A percentile compares a stretch with the other conserved stretches of the same genome.
Conservation (phyloP, 805 yeast genomes). For the Zygoascus tannicola region DNA sequence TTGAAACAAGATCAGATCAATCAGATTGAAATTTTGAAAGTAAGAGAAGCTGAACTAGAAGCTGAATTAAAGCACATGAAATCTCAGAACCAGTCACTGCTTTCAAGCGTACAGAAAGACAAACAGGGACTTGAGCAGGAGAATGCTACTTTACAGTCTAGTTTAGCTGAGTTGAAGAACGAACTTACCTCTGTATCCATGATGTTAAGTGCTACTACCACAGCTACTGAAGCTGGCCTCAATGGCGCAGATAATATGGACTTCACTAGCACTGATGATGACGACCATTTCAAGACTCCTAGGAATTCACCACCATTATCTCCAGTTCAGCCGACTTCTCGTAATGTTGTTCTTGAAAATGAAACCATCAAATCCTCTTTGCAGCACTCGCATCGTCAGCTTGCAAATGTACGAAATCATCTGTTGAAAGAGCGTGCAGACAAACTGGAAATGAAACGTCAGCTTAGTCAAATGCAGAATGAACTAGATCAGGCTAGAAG, state of each 20-base stretch:
- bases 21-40: slow-evolving; percentile 22
- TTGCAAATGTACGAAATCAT: slow-evolving; percentile 48
- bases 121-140: slow-evolving; percentile 21
- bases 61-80: slow-evolving; percentile 18
- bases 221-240: not conserved
- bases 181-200: slow-evolving; percentile 12
- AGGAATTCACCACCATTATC: slow-evolving; percentile 26
- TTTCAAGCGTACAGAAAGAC: slow-evolving; percentile 13
- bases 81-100: slow-evolving; percentile 20
- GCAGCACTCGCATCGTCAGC: slow-evolving; percentile 52
- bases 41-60: slow-evolving; percentile 23
- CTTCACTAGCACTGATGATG: slow-evolving; percentile 9
- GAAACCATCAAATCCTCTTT: slow-evolving; percentile 61
- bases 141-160: slow-evolving; percentile 14
- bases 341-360: slow-evolving; percentile 38
- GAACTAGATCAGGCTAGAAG: slow-evolving; percentile 12
- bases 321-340: slow-evolving; percentile 26
- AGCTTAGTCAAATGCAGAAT: slow-evolving; percentile 20
- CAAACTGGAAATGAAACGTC: slow-evolving; percentile 30
- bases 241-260: not conserved
- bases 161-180: slow-evolving; percentile 15
- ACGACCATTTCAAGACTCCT: slow-evolving; percentile 19
- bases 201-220: not conserved
- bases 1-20: slow-evolving; percentile 20
- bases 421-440: slow-evolving; percentile 38